phyloP scores from a whole-genome alignment of 306 rosid species.

The Erythrophleum fordii region DNA sequence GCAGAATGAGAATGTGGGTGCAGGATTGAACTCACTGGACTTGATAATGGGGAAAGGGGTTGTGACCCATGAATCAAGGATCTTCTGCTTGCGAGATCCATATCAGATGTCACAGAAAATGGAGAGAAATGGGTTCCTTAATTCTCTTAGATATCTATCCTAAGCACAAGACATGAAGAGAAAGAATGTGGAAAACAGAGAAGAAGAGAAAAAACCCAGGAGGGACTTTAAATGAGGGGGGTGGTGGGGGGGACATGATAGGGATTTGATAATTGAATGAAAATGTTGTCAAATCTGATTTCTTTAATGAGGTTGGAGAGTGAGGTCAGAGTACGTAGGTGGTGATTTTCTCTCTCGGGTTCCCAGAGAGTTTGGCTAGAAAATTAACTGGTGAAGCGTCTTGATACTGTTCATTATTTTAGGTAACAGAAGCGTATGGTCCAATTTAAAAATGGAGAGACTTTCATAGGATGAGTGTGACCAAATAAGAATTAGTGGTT shows the following conservation, averaged over 20 bases:
- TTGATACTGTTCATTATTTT: constrained; percentile 44
- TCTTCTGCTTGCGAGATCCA: constrained; percentile 53
- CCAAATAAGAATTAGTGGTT: constrained; percentile 18
- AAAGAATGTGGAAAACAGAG: constrained; percentile 27
- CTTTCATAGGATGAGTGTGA: constrained; percentile 38
- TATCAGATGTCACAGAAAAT: constrained; percentile 39
- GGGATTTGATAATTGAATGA: constrained; percentile 39
- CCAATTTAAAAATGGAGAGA: constrained; percentile 33
- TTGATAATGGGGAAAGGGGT: constrained; percentile 58
- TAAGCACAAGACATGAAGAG: constrained; percentile 34
- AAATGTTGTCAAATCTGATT: constrained; percentile 37
- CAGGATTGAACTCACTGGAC: constrained; percentile 52
- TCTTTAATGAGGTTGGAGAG: constrained; percentile 43
- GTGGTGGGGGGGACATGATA: constrained; percentile 46
- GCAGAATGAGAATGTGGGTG: constrained; percentile 53
- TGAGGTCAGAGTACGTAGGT: constrained; percentile 50
- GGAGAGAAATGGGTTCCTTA: constrained; percentile 33
- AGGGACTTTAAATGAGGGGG: constrained; percentile 51
- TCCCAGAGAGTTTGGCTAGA: constrained; percentile 53
- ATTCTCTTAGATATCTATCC: constrained; percentile 54
- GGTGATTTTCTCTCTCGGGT: constrained; percentile 51
- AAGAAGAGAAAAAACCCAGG: constrained; percentile 40
- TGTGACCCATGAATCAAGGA: background rate
- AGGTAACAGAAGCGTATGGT: constrained; percentile 46
- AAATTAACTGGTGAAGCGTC: constrained; percentile 57